Evolutionary conservation across 352 stramenopile species (phyloP), one percentile per base, ranked within the genome.

Genomic region (Achlya hypogyna): DNA sequence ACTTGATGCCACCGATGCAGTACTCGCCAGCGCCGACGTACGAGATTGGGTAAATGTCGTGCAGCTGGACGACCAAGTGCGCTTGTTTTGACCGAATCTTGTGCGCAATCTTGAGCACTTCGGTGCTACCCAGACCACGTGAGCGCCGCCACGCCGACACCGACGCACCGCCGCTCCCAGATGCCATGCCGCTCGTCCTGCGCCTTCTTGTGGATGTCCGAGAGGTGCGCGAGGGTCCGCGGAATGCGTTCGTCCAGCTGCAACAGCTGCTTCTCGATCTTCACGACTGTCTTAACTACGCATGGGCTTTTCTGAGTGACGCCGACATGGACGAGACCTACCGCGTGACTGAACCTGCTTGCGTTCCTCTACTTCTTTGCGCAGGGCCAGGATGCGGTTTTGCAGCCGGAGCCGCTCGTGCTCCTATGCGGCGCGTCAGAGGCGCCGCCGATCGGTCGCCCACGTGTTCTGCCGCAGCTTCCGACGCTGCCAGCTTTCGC

Each of bases 31-130:
- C 78, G 18, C 79, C 85, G 42, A 89, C 78, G 69, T 91, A 91
- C 62, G 91, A 81, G 64, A 94, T 94, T 22, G 83, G 85, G 66
- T 94, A 94, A 47, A 94, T 82, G 18, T 74, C 77, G 38, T 77
- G 72, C 5, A 94, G 74, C 64, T 91, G 79, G 51, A 85, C 84
- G 0, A 94, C 82, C 2, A 92, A 77, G 72, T 87, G 86, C 3
- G 85, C 85, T 56, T 94, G 85, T 23, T 82, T 74, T 31, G 82
- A 88, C 1, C 85, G 83, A 56, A 94, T 91, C 73, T 89, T 91
- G 69, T 92, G 84, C 20, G 85, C 85, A 0, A 83, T 79, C 1
- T 82, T 83, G 42, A 94, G 53, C 8, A 93, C 82, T 51, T 91
- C 84, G 42, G 76, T 88, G 22, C 52, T 69, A 53, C 31, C 10